Percentiles rank a stretch among this genome's conserved stretches.
phyloP scores from a whole-genome alignment of 1,139 yeast species.

The Sugiyamaella pinicola region DNA sequence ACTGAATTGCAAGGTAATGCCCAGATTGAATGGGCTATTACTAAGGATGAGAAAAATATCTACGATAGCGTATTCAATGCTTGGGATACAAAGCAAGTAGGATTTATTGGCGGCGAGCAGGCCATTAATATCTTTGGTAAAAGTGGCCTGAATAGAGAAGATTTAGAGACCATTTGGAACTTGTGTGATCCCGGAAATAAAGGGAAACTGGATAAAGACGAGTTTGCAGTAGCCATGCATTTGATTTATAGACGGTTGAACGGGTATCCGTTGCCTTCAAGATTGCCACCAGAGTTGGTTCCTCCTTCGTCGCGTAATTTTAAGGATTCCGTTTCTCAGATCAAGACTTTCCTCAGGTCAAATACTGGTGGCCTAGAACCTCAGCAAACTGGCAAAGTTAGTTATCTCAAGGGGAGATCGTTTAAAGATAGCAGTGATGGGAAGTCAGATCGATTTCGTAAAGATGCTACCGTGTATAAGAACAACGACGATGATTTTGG shows the following conservation, averaged over 20 bases:
- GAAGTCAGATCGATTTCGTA: slow-evolving; percentile 49
- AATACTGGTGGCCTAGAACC: slow-evolving; percentile 30
- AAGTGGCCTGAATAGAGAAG: slow-evolving; percentile 82
- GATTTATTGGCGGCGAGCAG: slow-evolving; percentile 74
- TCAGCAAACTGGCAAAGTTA: slow-evolving; percentile 30
- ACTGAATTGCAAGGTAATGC: slow-evolving; percentile 41
- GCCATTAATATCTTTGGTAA: slow-evolving; percentile 88
- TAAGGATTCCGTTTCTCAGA: slow-evolving; percentile 50
- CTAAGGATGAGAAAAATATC: slow-evolving; percentile 81
- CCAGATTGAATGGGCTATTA: slow-evolving; percentile 65
- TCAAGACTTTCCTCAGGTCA: slow-evolving; percentile 50
- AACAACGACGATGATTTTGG: slow-evolving; percentile 62
- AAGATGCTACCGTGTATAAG: slow-evolving; percentile 60
- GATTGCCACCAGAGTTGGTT: slow-evolving; percentile 57
- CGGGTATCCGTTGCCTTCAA: slow-evolving; percentile 77
- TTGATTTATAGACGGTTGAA: slow-evolving; percentile 81
- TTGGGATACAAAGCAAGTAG: slow-evolving; percentile 73
- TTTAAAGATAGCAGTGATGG: slow-evolving; percentile 36
- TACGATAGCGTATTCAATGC: slow-evolving; percentile 87
- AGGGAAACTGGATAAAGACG: slow-evolving; percentile 78
- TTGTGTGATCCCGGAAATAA: slow-evolving; percentile 88
- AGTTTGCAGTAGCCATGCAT: slow-evolving; percentile 93
- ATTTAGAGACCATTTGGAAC: slow-evolving; percentile 90
- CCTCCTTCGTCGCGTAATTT: slow-evolving; percentile 77
- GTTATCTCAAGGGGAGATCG: slow-evolving; percentile 36